Percentiles rank a stretch among this genome's conserved stretches.
Evolutionary conservation across 2,329 filamentous ascomycete genomes (phyloP).

Genomic region (Colletotrichum sojae): DNA sequence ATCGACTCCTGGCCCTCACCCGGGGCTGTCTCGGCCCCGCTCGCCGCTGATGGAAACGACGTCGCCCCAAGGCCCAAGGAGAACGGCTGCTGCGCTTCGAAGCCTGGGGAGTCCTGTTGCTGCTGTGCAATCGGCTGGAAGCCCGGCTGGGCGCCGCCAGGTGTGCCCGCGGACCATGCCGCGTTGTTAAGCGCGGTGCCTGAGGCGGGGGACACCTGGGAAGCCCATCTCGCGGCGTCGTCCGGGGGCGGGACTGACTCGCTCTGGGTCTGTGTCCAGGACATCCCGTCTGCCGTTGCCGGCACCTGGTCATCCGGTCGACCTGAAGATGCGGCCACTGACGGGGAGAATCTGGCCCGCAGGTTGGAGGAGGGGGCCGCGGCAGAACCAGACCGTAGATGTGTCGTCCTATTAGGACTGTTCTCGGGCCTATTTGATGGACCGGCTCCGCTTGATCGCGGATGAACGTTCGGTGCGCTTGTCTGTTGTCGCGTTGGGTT

Average conservation of each 20-base stretch:
- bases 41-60: conserved; percentile 3
- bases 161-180: conserved; percentile 16
- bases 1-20: conserved; percentile 52
- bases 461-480: not conserved
- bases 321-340: conserved; percentile 11
- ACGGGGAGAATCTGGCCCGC: conserved; percentile 25
- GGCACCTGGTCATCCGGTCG: conserved; percentile 17
- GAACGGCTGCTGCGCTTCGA: conserved; percentile 18
- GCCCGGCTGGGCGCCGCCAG: conserved; percentile 8
- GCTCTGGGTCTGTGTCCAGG: conserved; percentile 14
- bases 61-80: not conserved
- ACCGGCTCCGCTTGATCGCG: not conserved
- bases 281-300: not conserved
- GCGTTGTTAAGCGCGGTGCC: conserved; percentile 6
- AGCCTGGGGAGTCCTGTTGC: conserved; percentile 21
- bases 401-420: not conserved
- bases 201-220: conserved; percentile 3
- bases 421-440: not conserved
- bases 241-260: not conserved
- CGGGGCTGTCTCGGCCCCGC: not conserved
- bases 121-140: conserved; percentile 7
- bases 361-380: not conserved
- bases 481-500: not conserved
- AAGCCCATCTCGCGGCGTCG: conserved; percentile 9
- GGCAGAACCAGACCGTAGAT: not conserved